phyloP scores from a whole-genome alignment of 371 early-diverging fungal genomes.

The Rhizopus stolonifer region DNA sequence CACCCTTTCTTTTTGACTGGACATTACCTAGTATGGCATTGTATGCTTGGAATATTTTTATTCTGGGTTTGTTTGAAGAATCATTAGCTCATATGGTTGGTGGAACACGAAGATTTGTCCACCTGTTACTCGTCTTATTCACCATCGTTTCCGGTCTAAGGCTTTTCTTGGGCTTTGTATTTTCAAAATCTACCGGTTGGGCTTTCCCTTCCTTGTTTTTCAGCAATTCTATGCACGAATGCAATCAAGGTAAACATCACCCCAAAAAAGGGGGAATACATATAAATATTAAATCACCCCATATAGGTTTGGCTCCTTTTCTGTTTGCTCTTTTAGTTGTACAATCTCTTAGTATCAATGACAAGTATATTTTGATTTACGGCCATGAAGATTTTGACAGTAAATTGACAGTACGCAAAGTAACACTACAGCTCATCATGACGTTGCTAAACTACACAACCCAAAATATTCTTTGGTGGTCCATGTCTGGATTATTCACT shows the following conservation, averaged over 20 bases:
- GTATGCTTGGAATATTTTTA: slow-evolving; percentile 48
- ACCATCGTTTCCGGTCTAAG: slow-evolving; percentile 35
- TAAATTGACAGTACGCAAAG: slow-evolving; percentile 48
- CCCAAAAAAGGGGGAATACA: slow-evolving; percentile 10
- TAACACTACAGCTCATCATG: slow-evolving; percentile 49
- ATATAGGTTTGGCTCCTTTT: slow-evolving; percentile 55
- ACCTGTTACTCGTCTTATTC: slow-evolving; percentile 30
- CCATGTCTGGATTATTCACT: slow-evolving; percentile 49
- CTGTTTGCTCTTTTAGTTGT: slow-evolving; percentile 56
- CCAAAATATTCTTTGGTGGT: slow-evolving; percentile 68
- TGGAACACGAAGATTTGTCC: slow-evolving; percentile 44
- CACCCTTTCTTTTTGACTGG: slow-evolving; percentile 47
- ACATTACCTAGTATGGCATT: slow-evolving; percentile 33
- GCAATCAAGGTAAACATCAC: slow-evolving; percentile 54
- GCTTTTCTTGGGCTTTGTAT: slow-evolving; percentile 49
- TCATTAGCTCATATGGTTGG: slow-evolving; percentile 48
- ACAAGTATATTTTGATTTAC: slow-evolving; percentile 51
- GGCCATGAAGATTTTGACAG: slow-evolving; percentile 33
- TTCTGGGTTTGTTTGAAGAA: slow-evolving; percentile 52
- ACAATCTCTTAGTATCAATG: slow-evolving; percentile 56
- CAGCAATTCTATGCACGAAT: slow-evolving; percentile 60
- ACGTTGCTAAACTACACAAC: slow-evolving; percentile 52
- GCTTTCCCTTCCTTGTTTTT: slow-evolving; percentile 59
- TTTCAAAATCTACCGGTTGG: slow-evolving; percentile 59
- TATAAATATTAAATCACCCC: not conserved